Evolutionary conservation across 2,329 filamentous ascomycete species (phyloP), one percentile per base, ranked within the genome.

Genomic region (Cladosporium sp.): DNA sequence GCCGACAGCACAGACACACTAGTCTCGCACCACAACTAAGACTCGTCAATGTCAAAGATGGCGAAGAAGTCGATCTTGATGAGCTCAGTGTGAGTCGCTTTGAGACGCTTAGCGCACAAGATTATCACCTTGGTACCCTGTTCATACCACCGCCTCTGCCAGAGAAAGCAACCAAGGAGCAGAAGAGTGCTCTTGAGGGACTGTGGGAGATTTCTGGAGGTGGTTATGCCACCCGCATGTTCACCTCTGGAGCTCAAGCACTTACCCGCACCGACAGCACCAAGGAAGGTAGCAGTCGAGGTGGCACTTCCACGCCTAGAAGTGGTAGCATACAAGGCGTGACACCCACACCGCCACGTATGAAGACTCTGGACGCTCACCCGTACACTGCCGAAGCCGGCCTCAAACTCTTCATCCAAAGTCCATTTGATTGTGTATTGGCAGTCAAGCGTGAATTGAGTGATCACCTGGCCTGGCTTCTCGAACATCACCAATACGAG

Each of bases 351-450:
- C 68, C 64, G 18, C 63, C 67, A 10, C 55, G 68, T 2, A 83
- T 59, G 47, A 71, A 61, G 47, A 55, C 70, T 21, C 67, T 71
- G 11, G 75, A 76, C 44, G 74, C 77, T 15, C 82, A 84, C 69
- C 83, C 82, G 57, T 80, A 85, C 70, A 80, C 81, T 21, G 78
- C 80, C 5, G 83, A 84, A 11, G 81, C 84, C 44, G 88, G 89
- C 7, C 82, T 89, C 70, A 91, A 98, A 74, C 91, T 99, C 18
- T 97, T 97, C 76, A 92, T 99, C 49, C 93, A 97, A 74, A 97
- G 93, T 72, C 95, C 95, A 0, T 99, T 96, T 75, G 95, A 99
- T 78, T 98, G 93, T 73, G 90, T 98, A n/a, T 82, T 97, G 64
- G 92, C 92, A 0, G 92, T 95, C 2, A 93, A 93, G 75, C 86